Percentiles rank a stretch among this genome's conserved stretches.
Conservation (phyloP, 305 asterid genomes). For the Rubia tinctorum region DNA sequence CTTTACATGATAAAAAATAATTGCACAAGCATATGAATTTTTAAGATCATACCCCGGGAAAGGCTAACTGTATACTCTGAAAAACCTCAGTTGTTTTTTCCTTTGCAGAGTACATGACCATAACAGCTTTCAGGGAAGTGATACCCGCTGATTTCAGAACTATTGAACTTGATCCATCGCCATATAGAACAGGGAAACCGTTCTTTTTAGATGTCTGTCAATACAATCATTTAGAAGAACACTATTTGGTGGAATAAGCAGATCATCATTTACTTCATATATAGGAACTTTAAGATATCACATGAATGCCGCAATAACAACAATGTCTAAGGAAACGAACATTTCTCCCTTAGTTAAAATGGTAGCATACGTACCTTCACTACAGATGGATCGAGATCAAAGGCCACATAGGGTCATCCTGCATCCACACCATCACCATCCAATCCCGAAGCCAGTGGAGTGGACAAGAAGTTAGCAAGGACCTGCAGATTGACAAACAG, state of each 20-base stretch:
- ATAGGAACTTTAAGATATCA: neutral
- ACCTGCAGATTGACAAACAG: constrained; percentile 47
- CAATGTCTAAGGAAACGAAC: neutral
- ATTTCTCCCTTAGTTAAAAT: neutral
- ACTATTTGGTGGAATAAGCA: neutral
- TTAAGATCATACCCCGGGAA: constrained; percentile 57
- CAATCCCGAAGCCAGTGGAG: constrained; percentile 77
- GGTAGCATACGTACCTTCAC: constrained; percentile 55
- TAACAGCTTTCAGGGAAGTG: constrained; percentile 84
- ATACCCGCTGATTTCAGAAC: constrained; percentile 97
- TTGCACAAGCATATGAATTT: neutral
- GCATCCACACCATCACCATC: constrained; percentile 53
- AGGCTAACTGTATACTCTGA: constrained; percentile 84
- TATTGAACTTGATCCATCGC: constrained; percentile 96
- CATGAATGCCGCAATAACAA: neutral
- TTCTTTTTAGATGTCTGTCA: constrained; percentile 78
- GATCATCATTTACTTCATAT: neutral
- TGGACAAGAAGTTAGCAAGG: constrained; percentile 91
- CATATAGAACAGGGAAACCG: constrained; percentile 90
- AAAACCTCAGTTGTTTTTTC: constrained; percentile 73
- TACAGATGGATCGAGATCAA: constrained; percentile 89
- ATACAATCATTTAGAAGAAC: constrained; percentile 9
- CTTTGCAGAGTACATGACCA: constrained; percentile 91
- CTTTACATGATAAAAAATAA: neutral
- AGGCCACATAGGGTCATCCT: constrained; percentile 87